Evolutionary conservation across 805 yeast genomes (phyloP).

Genomic region (Yamadazyma olivae): DNA sequence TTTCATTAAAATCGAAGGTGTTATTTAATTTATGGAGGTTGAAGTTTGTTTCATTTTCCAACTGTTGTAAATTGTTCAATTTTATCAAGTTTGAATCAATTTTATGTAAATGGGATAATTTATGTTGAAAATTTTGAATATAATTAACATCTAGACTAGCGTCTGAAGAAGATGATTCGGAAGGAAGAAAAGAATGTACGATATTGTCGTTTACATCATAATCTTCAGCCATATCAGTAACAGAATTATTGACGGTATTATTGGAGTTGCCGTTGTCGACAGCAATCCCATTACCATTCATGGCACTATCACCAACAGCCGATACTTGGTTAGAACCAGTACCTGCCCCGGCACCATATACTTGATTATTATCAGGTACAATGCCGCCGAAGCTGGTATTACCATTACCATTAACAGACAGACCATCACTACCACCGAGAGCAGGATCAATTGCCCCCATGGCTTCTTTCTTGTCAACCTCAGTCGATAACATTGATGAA

Average conservation of each 20-base stretch:
- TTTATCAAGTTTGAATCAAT: slow-evolving; percentile 11
- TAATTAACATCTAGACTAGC: slow-evolving; percentile 3
- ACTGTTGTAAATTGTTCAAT: slow-evolving; percentile 2
- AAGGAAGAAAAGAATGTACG: background rate
- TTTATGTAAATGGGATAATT: slow-evolving; percentile 10
- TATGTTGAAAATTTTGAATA: slow-evolving; percentile 10
- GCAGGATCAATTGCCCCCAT: too few relatives aligned
- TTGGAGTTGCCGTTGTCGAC: too few relatives aligned
- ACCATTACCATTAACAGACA: slow-evolving; percentile 1
- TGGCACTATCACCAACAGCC: background rate
- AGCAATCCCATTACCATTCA: background rate
- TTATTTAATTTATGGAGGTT: background rate
- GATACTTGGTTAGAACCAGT: too few relatives aligned
- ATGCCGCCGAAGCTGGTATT: too few relatives aligned
- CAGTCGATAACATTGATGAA: slow-evolving; percentile 33
- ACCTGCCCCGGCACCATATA: too few relatives aligned
- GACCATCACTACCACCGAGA: too few relatives aligned
- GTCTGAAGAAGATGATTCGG: background rate
- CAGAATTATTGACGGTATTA: too few relatives aligned
- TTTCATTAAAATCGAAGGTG: background rate
- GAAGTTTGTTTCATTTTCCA: background rate
- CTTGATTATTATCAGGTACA: too few relatives aligned
- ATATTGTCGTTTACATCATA: background rate
- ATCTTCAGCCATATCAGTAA: background rate
- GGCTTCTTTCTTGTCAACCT: slow-evolving; percentile 10